Conservation (phyloP, 768 basidiomycete genomes). For the Hygrophoropsis aurantiaca region DNA sequence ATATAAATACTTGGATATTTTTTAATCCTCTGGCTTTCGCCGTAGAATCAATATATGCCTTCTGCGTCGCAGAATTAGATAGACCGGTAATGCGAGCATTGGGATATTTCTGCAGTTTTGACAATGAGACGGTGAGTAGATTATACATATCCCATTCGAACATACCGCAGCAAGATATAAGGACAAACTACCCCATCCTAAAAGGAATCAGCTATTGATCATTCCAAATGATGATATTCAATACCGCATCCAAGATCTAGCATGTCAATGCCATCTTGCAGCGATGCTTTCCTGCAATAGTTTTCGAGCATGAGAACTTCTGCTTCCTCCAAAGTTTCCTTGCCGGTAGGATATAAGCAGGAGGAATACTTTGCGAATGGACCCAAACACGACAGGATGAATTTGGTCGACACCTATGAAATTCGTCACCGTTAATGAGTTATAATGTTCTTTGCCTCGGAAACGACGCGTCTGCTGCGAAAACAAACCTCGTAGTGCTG, state of each 20-base stretch:
- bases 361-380: conserved; percentile 67
- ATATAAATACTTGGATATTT: conserved; percentile 53
- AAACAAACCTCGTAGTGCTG: conserved; percentile 71
- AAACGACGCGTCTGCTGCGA: not conserved
- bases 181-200: conserved; percentile 73
- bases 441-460: not conserved
- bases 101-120: conserved; percentile 57
- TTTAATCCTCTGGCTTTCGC: conserved; percentile 48
- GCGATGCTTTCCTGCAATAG: conserved; percentile 63
- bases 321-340: conserved; percentile 60
- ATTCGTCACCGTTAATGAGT: not conserved
- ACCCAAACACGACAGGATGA: conserved; percentile 66
- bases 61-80: conserved; percentile 70
- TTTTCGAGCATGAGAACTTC: conserved; percentile 65
- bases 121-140: not conserved
- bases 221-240: not conserved
- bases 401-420: conserved; percentile 54
- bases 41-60: conserved; percentile 54
- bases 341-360: conserved; percentile 61
- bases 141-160: not conserved
- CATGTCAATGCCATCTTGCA: conserved; percentile 60
- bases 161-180: conserved; percentile 60
- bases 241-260: conserved; percentile 69
- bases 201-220: not conserved
- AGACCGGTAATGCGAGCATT: conserved; percentile 59